Evolutionary conservation across 2,329 filamentous ascomycete species (phyloP), one percentile per base, ranked within the genome.

Genomic region (Polychaeton citri): DNA sequence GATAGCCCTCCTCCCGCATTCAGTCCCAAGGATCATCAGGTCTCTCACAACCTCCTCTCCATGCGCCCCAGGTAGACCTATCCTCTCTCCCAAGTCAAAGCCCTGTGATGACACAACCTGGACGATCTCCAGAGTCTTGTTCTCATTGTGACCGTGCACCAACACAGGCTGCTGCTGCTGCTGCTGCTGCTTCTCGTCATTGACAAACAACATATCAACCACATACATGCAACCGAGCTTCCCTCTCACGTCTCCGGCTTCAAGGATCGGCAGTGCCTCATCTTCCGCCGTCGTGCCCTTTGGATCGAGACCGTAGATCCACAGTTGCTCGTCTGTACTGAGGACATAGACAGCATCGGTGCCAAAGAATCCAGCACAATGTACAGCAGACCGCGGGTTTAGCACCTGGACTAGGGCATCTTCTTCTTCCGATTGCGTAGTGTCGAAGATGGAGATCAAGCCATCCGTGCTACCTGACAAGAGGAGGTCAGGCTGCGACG

Each of bases 391-490:
- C 24, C 73, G 70, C 52, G 83, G 80, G 57, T 88, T 88, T 54
- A 87, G 76, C 9, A 84, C 81, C 58, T 85, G 80, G 39, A 81
- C 65, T 15, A 86, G 64, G 1, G 82, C 76, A 32, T 88, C 82
- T 51, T 88, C 82, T 58, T 88, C 82, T 46, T 83, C 79, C 13
- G 66, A 59, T 39, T 82, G 69, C 33, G 69, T 67, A 13, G 74
- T 79, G 60, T 90, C 78, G 59, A 80, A 83, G 32, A 88, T 64
- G 51, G 81, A 86, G 48, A 88, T 70, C 1, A 88, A 70, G 5
- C 81, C 81, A 57, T 90, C 83, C 10, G 81, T 88, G 24, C 80
- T 84, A 30, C 80, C 81, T 1, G 81, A 84, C 8, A 88, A 66
- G 5, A 88, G 69, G 12, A 81, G 62, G 31, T 71, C 66, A 1